Percentiles rank a stretch among this genome's conserved stretches.
These are phyloP conservation scores for Phylloporus scabripes DNA, from an alignment of 768 basidiomycete genomes.

Conservation along the genomic window DNA sequence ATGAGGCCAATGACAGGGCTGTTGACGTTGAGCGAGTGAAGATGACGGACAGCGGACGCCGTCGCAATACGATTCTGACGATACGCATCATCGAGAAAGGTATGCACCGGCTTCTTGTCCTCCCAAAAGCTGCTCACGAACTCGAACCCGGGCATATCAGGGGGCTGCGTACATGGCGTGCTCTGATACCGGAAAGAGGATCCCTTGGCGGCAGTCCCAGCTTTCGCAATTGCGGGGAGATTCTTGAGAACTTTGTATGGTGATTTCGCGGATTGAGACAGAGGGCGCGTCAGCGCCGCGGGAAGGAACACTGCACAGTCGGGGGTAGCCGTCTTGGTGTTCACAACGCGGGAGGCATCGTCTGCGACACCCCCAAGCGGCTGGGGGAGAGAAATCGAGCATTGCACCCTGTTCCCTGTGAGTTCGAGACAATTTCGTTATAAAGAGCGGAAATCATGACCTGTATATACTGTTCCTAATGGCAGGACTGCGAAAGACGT, in stretches of 20 bases:
- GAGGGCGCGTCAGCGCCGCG: constrained; percentile 29
- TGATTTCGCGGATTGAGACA: constrained; percentile 42
- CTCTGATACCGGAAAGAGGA: constrained; percentile 49
- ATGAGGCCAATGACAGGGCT: constrained; percentile 50
- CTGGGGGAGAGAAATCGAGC: constrained; percentile 43
- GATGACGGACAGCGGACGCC: constrained; percentile 44
- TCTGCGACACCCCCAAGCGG: constrained; percentile 30
- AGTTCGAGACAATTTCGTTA: constrained; percentile 1
- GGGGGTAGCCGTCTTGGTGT: constrained; percentile 43
- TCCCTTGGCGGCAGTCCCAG: constrained; percentile 35
- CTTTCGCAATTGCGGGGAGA: constrained; percentile 32
- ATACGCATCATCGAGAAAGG: constrained; percentile 47
- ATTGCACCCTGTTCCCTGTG: constrained; percentile 38
- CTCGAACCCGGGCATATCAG: constrained; percentile 45
- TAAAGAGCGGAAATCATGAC: constrained; percentile 25
- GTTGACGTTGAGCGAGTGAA: constrained; percentile 41
- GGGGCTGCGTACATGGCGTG: constrained; percentile 44
- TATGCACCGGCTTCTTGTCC: constrained; percentile 52
- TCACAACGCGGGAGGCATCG: constrained; percentile 35
- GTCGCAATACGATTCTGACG: constrained; percentile 56
- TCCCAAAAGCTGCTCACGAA: constrained; percentile 54
- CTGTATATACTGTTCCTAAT: constrained; percentile 38
- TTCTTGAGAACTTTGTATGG: constrained; percentile 45
- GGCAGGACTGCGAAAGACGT: constrained; percentile 44
- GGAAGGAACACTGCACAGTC: constrained; percentile 49